A percentile compares a stretch with the other conserved stretches of the same genome.
Conservation (phyloP, 2,329 filamentous ascomycete species). For the Fusarium azukiicola region DNA sequence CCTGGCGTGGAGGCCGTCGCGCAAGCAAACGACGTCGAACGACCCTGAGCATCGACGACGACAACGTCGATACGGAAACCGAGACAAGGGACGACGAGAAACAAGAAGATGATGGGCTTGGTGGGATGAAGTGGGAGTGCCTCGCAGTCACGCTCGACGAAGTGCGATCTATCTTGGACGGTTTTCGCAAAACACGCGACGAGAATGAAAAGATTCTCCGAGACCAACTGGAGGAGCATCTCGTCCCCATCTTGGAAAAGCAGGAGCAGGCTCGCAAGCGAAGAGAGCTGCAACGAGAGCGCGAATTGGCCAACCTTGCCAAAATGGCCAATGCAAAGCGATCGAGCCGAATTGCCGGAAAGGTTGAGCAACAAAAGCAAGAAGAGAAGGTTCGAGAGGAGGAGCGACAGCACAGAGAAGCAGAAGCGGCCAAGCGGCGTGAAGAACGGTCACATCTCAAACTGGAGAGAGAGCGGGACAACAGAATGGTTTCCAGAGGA, state of each 20-base stretch:
- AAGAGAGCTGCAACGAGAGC: slow-evolving; percentile 84
- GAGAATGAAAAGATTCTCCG: slow-evolving; percentile 91
- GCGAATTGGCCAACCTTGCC: slow-evolving; percentile 89
- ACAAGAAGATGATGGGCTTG: slow-evolving; percentile 81
- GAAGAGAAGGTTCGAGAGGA: slow-evolving; percentile 87
- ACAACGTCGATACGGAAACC: slow-evolving; percentile 62
- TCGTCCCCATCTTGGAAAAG: slow-evolving; percentile 92
- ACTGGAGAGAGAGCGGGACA: slow-evolving; percentile 87
- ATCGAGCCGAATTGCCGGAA: slow-evolving; percentile 93
- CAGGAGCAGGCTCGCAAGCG: slow-evolving; percentile 87
- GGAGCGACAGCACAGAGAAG: slow-evolving; percentile 71
- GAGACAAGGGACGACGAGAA: slow-evolving; percentile 57
- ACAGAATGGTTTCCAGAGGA: slow-evolving; percentile 90
- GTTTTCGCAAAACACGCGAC: slow-evolving; percentile 88
- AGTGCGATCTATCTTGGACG: slow-evolving; percentile 85
- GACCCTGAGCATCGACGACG: slow-evolving; percentile 59
- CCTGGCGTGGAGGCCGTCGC: slow-evolving; percentile 73
- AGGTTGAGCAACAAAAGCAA: slow-evolving; percentile 88
- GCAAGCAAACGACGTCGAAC: slow-evolving; percentile 87
- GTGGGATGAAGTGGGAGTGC: slow-evolving; percentile 93
- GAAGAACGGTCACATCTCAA: slow-evolving; percentile 80
- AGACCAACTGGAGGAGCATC: slow-evolving; percentile 86
- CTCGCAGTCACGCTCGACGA: slow-evolving; percentile 91
- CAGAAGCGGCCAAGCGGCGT: slow-evolving; percentile 83
- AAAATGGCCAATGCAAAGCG: slow-evolving; percentile 97